These are phyloP conservation scores for Candida sithepensis DNA, from an alignment of 805 yeast species.

Conservation along the genomic window DNA sequence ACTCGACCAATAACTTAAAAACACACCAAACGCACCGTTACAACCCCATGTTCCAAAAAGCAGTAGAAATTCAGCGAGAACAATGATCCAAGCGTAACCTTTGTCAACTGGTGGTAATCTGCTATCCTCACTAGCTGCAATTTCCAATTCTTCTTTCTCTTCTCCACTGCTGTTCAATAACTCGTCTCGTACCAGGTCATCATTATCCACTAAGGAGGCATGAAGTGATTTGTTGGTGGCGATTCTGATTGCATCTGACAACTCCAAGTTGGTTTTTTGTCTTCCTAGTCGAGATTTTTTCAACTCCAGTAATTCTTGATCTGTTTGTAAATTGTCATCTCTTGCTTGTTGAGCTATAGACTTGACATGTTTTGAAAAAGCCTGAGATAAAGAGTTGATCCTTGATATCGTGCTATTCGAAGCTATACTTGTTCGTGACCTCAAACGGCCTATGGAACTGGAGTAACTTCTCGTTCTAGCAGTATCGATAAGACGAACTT, in stretches of 20 bases:
- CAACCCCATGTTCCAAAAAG: constrained; percentile 61
- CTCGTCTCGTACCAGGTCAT: neutral
- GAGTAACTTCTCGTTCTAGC: constrained; percentile 1
- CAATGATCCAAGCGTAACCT: constrained; percentile 61
- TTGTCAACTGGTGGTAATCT: constrained; percentile 41
- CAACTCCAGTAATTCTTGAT: constrained; percentile 7
- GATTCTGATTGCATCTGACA: constrained; percentile 24
- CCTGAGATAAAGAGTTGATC: constrained; percentile 1
- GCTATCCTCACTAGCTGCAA: constrained; percentile 8
- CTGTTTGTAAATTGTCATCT: constrained; percentile 22
- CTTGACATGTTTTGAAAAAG: constrained; percentile 12
- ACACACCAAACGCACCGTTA: constrained; percentile 57
- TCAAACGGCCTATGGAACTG: neutral
- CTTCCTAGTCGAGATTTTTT: constrained; percentile 17
- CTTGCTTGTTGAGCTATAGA: constrained; percentile 18
- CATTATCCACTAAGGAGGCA: neutral
- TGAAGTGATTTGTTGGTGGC: constrained; percentile 16
- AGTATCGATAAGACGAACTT: neutral
- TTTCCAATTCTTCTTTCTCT: neutral
- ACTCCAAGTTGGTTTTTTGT: constrained; percentile 18
- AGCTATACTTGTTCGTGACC: constrained; percentile 8
- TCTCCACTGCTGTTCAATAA: constrained; percentile 3
- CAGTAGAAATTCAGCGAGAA: constrained; percentile 39
- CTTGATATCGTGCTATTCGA: constrained; percentile 8
- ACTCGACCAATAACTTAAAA: constrained; percentile 49